Evolutionary conservation across 176 grass and related monocot genomes (phyloP).

Genomic region (Raddia distichophylla): DNA sequence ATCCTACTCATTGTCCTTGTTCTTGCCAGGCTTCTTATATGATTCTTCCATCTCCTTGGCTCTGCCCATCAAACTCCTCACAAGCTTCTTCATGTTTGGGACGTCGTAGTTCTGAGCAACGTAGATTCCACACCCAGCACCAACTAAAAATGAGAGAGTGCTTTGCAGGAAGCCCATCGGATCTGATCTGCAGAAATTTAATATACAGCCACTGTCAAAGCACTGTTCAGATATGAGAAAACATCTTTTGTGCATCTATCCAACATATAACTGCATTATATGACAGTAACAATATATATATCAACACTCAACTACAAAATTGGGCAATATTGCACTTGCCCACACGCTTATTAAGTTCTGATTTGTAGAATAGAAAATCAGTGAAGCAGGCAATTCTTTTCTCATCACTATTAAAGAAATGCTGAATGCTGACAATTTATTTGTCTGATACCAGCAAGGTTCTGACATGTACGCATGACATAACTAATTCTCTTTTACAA

Average conservation of each 20-base stretch:
- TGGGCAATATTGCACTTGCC: not conserved
- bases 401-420: not conserved
- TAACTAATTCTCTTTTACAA: not conserved
- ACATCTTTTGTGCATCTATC: not conserved
- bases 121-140: conserved; percentile 69
- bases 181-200: conserved; percentile 29
- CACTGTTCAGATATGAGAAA: not conserved
- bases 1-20: conserved; percentile 39
- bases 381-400: not conserved
- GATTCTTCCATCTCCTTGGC: conserved; percentile 59
- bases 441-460: not conserved
- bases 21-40: conserved; percentile 51
- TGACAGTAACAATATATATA: not conserved
- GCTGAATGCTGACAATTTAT: not conserved
- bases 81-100: conserved; percentile 63
- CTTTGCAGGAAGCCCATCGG: conserved; percentile 65
- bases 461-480: not conserved
- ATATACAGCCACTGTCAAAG: not conserved
- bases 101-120: conserved; percentile 81
- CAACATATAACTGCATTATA: not conserved
- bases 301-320: not conserved
- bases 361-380: not conserved
- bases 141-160: conserved; percentile 65
- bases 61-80: conserved; percentile 36
- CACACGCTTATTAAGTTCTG: not conserved